Evolutionary conservation across 2,329 filamentous ascomycete genomes (phyloP), one percentile per base, ranked within the genome.

Genomic region (Epichloe sibirici): DNA sequence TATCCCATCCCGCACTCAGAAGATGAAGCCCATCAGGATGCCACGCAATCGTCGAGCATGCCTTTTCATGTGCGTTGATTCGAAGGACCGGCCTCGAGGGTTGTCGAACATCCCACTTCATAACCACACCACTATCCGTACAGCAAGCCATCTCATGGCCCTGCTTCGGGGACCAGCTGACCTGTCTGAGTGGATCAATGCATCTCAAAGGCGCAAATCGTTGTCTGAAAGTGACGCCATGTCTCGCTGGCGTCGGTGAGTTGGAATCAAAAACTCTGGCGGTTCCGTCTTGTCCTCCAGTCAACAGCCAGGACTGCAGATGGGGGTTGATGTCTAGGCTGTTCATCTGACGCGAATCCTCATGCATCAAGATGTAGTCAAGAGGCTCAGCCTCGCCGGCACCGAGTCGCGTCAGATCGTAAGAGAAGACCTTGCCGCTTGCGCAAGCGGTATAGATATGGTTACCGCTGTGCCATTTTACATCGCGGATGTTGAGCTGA

Each of bases 21-120:
- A 85, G 66, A 58, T 86, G 81, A n/a, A 76, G 73, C 13, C 82
- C 83, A 60, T 86, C 82, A 0, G 80, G 78, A 57, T 86, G 83
- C 83, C 83, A 86, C 3, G 79, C 75, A 44, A 85, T 78, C 0
- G 79, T 74, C 2, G 76, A 72, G 59, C 79, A 81, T 0, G 77
- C 71, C 56, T 77, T 80, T 53, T 82, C 77, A 59, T 85, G 81
- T 0, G 78, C 81, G 34, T 78, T 77, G 58, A 85, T 78, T 57
- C 77, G 75, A 48, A 84, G 62, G 12, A 82, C 59, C 1, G 81
- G 81, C 9, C 73, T 71, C 15, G 64, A 66, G 5, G 74, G 59
- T 58, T 79, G 79, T 6, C 80, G 73, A 4, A 82, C 72, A 62
- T 85, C 81, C 79, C 81, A 85, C 59, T 83, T 83, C 57, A 82